A percentile compares a stretch with the other conserved stretches of the same genome.
Evolutionary conservation across 208 protist genomes (phyloP).

Genomic region (Crithidia mellificae): DNA sequence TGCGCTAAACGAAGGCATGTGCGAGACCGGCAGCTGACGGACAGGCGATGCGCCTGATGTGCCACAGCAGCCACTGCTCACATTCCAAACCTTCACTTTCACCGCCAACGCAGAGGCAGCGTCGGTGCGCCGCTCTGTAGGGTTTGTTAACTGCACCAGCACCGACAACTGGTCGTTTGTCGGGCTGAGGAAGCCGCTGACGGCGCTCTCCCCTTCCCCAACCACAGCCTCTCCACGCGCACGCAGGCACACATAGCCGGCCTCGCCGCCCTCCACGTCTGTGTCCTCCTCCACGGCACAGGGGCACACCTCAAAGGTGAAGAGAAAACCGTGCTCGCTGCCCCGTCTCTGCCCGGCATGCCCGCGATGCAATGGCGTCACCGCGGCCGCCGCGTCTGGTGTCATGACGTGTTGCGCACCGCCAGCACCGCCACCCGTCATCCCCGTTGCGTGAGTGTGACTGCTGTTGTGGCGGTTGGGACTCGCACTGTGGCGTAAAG

Average conservation of each 20-base stretch:
- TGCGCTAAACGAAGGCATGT: neutral
- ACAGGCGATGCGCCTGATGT: neutral
- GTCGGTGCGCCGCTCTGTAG: neutral
- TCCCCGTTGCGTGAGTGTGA: neutral
- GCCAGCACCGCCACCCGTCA: too few relatives aligned
- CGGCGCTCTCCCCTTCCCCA: conserved; percentile 27
- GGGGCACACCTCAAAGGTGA: conserved; percentile 26
- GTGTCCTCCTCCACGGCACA: neutral
- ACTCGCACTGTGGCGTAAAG: too few relatives aligned
- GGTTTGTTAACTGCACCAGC: conserved; percentile 20
- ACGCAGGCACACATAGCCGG: conserved; percentile 18
- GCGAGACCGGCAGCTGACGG: neutral
- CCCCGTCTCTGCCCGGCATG: neutral
- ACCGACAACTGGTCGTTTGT: conserved; percentile 14
- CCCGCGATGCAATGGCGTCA: too few relatives aligned
- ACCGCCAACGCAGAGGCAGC: neutral
- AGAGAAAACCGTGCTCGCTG: conserved; percentile 18
- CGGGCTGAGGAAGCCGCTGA: conserved; percentile 22
- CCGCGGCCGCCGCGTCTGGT: too few relatives aligned
- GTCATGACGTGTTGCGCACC: too few relatives aligned
- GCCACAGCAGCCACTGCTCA: neutral
- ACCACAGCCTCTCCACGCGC: conserved; percentile 19
- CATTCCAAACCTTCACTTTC: conserved; percentile 33
- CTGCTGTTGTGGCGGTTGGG: too few relatives aligned
- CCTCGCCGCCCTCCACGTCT: neutral